These are phyloP conservation scores for Solanum gracilifrons DNA, from an alignment of 257 asterid species.

Conservation along the genomic window DNA sequence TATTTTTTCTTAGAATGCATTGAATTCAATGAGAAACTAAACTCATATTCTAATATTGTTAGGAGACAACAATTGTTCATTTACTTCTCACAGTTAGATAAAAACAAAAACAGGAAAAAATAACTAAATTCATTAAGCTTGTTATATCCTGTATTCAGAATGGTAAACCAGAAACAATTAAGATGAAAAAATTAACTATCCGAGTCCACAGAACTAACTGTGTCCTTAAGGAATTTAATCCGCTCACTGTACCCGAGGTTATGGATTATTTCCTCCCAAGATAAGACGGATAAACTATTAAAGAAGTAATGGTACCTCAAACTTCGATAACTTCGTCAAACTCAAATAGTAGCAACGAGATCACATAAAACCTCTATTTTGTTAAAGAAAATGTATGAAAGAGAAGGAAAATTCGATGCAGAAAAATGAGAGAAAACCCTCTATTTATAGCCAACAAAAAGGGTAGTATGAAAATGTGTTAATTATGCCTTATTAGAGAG, in stretches of 20 bases:
- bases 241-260: neutral
- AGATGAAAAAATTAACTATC: too few relatives aligned
- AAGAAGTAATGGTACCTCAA: neutral
- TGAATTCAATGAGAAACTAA: too few relatives aligned
- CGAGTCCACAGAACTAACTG: too few relatives aligned
- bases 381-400: neutral
- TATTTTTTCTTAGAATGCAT: too few relatives aligned
- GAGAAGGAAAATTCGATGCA: neutral
- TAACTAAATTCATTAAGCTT: too few relatives aligned
- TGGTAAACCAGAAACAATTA: too few relatives aligned
- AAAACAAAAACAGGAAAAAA: too few relatives aligned
- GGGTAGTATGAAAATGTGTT: neutral
- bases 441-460: neutral
- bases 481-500: neutral
- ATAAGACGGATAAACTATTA: neutral
- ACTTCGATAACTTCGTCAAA: neutral
- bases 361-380: neutral
- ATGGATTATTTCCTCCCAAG: neutral
- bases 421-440: too few relatives aligned
- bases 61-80: too few relatives aligned
- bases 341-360: neutral
- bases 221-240: neutral
- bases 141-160: too few relatives aligned
- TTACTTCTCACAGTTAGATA: too few relatives aligned
- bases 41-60: too few relatives aligned